Percentiles rank a stretch among this genome's conserved stretches.
phyloP scores from a whole-genome alignment of 257 asterid species.

The Sherardia arvensis region DNA sequence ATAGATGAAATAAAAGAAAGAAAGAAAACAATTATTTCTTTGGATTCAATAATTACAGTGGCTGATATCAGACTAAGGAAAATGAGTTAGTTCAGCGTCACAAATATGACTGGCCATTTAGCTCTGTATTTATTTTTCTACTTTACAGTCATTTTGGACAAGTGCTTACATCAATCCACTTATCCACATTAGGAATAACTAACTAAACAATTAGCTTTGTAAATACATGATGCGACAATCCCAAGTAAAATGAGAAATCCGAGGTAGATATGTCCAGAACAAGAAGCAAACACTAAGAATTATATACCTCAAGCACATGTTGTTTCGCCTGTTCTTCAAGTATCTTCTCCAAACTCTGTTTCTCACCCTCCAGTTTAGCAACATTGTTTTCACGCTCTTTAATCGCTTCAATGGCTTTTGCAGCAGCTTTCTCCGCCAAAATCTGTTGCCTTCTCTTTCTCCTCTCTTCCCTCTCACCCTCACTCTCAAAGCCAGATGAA shows the following conservation, averaged over 20 bases:
- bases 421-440: conserved; percentile 88
- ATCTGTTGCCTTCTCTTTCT: conserved; percentile 79
- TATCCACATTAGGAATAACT: neutral
- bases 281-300: neutral
- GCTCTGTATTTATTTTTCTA: neutral
- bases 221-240: too few species aligned
- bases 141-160: neutral
- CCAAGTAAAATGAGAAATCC: neutral
- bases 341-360: conserved; percentile 87
- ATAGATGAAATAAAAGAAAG: neutral
- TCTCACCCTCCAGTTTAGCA: conserved; percentile 95
- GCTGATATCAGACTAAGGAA: neutral
- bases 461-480: conserved; percentile 79
- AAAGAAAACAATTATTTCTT: neutral
- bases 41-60: neutral
- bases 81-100: too few species aligned
- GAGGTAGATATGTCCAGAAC: neutral
- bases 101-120: neutral
- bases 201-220: too few species aligned
- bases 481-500: conserved; percentile 84
- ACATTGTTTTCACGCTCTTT: conserved; percentile 79
- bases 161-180: too few species aligned
- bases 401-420: conserved; percentile 77
- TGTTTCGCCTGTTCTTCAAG: conserved; percentile 84
- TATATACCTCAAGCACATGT: conserved; percentile 81